A percentile compares a stretch with the other conserved stretches of the same genome.
Conservation (phyloP, 2,329 filamentous ascomycete genomes). For the Plenodomus tracheiphilus region DNA sequence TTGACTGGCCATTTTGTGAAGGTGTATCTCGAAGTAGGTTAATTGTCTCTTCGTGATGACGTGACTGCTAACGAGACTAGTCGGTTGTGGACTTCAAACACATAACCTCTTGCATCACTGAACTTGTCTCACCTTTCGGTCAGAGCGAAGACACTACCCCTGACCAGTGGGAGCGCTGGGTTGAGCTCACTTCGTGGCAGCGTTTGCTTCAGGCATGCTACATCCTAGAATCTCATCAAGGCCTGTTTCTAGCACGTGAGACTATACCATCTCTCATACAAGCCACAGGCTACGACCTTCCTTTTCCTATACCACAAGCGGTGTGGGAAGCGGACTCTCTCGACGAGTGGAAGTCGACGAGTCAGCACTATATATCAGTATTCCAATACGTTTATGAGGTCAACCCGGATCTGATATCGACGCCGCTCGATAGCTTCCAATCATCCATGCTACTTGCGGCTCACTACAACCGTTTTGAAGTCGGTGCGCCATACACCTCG, state of each 20-base stretch:
- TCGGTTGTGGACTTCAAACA: slow-evolving; percentile 22
- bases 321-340: slow-evolving; percentile 43
- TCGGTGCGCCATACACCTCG: slow-evolving; percentile 14
- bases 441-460: slow-evolving; percentile 44
- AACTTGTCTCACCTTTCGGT: slow-evolving; percentile 16
- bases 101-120: slow-evolving; percentile 17
- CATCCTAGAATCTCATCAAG: slow-evolving; percentile 48
- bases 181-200: slow-evolving; percentile 34
- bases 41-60: background rate
- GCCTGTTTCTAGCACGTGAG: slow-evolving; percentile 32
- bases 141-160: slow-evolving; percentile 25
- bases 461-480: slow-evolving; percentile 32
- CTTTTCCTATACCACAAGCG: slow-evolving; percentile 39
- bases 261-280: slow-evolving; percentile 20
- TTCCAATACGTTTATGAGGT: slow-evolving; percentile 33
- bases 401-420: slow-evolving; percentile 8
- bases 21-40: slow-evolving; percentile 40
- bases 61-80: slow-evolving; percentile 20
- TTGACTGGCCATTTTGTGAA: slow-evolving; percentile 45
- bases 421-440: slow-evolving; percentile 38
- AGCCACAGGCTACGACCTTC: slow-evolving; percentile 37
- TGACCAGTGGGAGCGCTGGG: slow-evolving; percentile 40
- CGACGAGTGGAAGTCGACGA: slow-evolving; percentile 25
- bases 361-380: slow-evolving; percentile 21
- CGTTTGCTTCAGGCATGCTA: slow-evolving; percentile 49